phyloP scores from a whole-genome alignment of 257 asterid genomes.

The Pogostemon cablin region DNA sequence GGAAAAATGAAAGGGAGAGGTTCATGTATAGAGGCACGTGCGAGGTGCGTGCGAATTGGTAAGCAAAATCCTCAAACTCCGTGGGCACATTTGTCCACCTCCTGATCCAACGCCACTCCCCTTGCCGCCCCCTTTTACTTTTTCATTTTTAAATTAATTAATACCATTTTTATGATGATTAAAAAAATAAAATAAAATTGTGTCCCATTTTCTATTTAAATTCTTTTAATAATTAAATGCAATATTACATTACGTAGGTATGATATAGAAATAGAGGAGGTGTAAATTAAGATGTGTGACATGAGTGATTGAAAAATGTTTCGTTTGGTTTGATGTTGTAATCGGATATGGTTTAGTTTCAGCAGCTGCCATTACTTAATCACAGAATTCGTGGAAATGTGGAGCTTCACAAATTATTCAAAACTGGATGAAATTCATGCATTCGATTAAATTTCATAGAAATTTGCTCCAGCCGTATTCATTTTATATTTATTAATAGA shows the following conservation, averaged over 20 bases:
- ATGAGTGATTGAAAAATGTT: neutral
- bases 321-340: neutral
- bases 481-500: no score
- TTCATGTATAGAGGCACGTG: constrained; percentile 21
- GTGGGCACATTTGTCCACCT: constrained; percentile 35
- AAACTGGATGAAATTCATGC: constrained; percentile 1
- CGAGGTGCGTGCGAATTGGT: constrained; percentile 35
- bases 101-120: neutral
- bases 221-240: no score
- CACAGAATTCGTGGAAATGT: neutral
- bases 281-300: neutral
- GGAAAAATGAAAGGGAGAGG: neutral
- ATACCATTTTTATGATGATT: no score
- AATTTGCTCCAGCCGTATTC: neutral
- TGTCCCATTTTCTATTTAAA: no score
- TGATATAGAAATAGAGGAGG: neutral
- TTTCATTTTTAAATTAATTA: no score
- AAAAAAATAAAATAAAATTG: no score
- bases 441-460: constrained; percentile 1
- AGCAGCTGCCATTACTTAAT: neutral
- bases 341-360: neutral
- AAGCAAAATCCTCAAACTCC: constrained; percentile 63
- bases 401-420: neutral
- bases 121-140: neutral
- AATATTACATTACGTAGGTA: no score